Evolutionary conservation across 2,329 filamentous ascomycete species (phyloP), one percentile per base, ranked within the genome.

Genomic region (Helotiales sp.): DNA sequence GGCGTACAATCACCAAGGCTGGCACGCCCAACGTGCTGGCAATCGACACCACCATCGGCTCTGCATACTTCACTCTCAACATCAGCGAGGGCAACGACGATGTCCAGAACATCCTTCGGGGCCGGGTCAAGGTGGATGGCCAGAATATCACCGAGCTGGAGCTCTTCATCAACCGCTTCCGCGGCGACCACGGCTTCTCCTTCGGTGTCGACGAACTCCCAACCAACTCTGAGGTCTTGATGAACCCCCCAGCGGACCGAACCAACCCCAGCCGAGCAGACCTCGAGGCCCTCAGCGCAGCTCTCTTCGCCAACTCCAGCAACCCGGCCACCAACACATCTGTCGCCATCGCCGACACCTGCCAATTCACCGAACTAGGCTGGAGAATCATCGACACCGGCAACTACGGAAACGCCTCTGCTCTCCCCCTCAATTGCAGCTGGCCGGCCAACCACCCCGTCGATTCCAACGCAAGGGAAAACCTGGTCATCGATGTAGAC

Each of bases 181-280:
- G 62, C 31, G 62, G 62, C 61, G 62, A 64, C 54, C 62, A 64
- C 54, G 62, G 62, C 54, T 64, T 63, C 62, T 64, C 62, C 59
- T 64, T 61, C 54, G 61, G 58, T 30, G 34, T 61, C 17, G 17
- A 31, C 22, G 58, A 64, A 48, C 62, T 64, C 46, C 55, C 61
- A 13, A 48, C 38, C 12, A 64, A 63, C 53, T 64, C 63, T 36
- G 42, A 55, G 24, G 51, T 24, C 22, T 47, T 61, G 47, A 64
- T 64, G 61, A 40, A 38, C 3, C 62, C 61, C n/a, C 59, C 62
- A n/a, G 58, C 58, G 5, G 58, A 63, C 48, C 59, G 62, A 12
- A 61, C 52, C 12, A 63, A 62, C 38, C 36, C 60, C 25, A 64
- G 58, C 56, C 58, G 62, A 15, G 58, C 49, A 36, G 25, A 31